These are phyloP conservation scores for Neophaeococcomyces aloes DNA, from an alignment of 2,329 filamentous ascomycete species.

Conservation along the genomic window DNA sequence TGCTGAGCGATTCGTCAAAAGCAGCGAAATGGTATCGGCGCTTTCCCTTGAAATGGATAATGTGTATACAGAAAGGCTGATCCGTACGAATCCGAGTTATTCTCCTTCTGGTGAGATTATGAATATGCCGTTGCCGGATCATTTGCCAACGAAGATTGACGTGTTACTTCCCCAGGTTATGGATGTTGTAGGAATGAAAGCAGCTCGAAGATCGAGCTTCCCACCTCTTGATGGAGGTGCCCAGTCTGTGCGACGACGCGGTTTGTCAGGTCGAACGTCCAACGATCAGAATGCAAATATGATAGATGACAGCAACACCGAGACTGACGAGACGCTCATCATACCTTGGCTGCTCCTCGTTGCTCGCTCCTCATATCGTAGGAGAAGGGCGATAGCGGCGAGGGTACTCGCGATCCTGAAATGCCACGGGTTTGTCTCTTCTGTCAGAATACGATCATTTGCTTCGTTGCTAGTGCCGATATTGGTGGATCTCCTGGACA, in stretches of 20 bases:
- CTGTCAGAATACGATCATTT: constrained; percentile 53
- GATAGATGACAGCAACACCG: constrained; percentile 33
- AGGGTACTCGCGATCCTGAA: constrained; percentile 60
- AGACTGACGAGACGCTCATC: constrained; percentile 59
- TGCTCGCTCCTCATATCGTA: constrained; percentile 46
- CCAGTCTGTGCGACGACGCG: constrained; percentile 28
- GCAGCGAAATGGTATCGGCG: constrained; percentile 53
- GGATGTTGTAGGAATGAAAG: constrained; percentile 19
- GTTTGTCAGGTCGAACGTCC: constrained; percentile 27
- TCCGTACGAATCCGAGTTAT: neutral
- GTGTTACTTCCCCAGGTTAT: constrained; percentile 49
- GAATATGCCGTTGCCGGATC: too few species aligned
- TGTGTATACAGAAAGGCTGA: constrained; percentile 31
- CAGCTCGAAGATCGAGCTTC: constrained; percentile 37
- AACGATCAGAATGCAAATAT: constrained; percentile 21
- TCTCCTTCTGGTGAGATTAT: too few species aligned
- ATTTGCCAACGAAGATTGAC: constrained; percentile 31
- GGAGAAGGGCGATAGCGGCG: constrained; percentile 57
- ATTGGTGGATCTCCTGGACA: constrained; percentile 52
- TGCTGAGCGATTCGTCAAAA: constrained; percentile 59
- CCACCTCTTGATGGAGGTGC: constrained; percentile 42
- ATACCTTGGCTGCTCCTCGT: constrained; percentile 63
- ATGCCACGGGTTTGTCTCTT: constrained; percentile 55
- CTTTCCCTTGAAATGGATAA: constrained; percentile 49
- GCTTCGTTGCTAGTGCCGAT: constrained; percentile 60